phyloP scores from a whole-genome alignment of 2,329 filamentous ascomycete species.

The Lasiodiplodia theobromae region DNA sequence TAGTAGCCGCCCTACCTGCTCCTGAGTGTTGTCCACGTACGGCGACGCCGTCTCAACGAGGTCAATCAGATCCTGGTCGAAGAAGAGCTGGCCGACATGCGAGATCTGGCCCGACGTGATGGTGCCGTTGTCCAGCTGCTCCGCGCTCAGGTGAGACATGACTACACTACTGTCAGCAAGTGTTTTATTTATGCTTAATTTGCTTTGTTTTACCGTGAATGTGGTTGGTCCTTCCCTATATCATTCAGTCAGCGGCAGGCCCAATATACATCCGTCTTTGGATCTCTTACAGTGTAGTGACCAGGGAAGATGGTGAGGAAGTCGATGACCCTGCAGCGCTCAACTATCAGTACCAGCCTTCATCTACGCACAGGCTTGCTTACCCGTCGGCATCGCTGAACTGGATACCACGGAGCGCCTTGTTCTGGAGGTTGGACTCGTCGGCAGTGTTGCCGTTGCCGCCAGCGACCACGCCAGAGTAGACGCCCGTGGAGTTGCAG shows the following conservation, averaged over 20 bases:
- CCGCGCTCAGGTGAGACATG: slow-evolving; percentile 17
- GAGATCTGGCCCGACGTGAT: slow-evolving; percentile 51
- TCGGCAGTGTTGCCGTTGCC: slow-evolving; percentile 53
- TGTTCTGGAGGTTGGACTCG: slow-evolving; percentile 41
- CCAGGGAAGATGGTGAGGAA: slow-evolving; percentile 53
- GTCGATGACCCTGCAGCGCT: background rate
- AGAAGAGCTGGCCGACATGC: slow-evolving; percentile 71
- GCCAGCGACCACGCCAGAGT: slow-evolving; percentile 51
- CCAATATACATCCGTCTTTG: background rate
- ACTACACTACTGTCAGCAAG: slow-evolving; percentile 33
- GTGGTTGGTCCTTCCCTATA: slow-evolving; percentile 47
- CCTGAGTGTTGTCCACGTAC: slow-evolving; percentile 52
- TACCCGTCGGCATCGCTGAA: slow-evolving; percentile 54
- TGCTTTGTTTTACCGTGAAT: slow-evolving; percentile 34
- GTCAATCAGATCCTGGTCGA: slow-evolving; percentile 65
- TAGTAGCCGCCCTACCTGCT: slow-evolving; percentile 46
- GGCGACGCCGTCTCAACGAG: slow-evolving; percentile 58
- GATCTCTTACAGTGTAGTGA: slow-evolving; percentile 16
- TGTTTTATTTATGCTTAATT: background rate
- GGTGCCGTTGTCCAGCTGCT: slow-evolving; percentile 54
- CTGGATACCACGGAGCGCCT: slow-evolving; percentile 58
- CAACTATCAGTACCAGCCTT: background rate
- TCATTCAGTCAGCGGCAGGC: background rate
- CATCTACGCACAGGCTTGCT: background rate
- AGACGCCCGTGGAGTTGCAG: slow-evolving; percentile 47